A percentile compares a stretch with the other conserved stretches of the same genome.
Evolutionary conservation across 371 early-diverging fungal genomes (phyloP).

Genomic region (Mortierella sp.): DNA sequence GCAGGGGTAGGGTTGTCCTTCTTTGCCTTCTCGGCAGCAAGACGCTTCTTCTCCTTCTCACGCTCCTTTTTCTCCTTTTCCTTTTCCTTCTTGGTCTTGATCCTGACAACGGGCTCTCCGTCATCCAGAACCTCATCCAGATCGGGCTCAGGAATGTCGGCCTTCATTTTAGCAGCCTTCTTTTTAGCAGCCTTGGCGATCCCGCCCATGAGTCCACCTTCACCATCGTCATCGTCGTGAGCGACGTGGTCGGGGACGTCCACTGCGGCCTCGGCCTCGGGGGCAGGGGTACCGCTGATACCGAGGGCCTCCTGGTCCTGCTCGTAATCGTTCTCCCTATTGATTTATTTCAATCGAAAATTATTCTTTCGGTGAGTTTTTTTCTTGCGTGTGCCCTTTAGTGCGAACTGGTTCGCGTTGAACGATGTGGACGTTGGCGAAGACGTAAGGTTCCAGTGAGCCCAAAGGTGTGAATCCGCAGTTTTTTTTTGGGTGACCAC

Average conservation of each 20-base stretch:
- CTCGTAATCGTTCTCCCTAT: constrained; percentile 56
- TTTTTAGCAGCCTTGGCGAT: constrained; percentile 61
- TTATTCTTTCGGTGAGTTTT: not conserved
- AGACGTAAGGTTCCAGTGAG: not conserved
- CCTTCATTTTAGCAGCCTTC: constrained; percentile 58
- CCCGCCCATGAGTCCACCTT: constrained; percentile 56
- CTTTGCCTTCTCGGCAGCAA: constrained; percentile 52
- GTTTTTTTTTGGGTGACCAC: not conserved
- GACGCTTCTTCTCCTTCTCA: constrained; percentile 64
- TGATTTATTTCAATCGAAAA: not conserved
- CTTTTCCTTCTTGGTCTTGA: constrained; percentile 73
- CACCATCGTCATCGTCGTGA: constrained; percentile 52
- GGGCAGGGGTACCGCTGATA: constrained; percentile 27
- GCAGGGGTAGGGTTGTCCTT: constrained; percentile 49
- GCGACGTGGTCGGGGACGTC: constrained; percentile 47
- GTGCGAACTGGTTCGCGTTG: not conserved
- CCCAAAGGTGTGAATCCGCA: not conserved
- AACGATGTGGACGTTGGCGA: not conserved
- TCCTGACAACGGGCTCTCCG: constrained; percentile 57
- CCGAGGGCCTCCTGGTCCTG: constrained; percentile 53
- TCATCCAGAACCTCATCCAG: constrained; percentile 17
- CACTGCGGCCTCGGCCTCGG: constrained; percentile 25
- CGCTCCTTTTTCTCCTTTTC: constrained; percentile 70
- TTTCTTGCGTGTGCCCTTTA: not conserved
- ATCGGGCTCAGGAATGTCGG: constrained; percentile 25